Base-by-base conservation (phyloP, 2,329 filamentous ascomycete genomes). In the Stylonectria norvegica region DNA sequence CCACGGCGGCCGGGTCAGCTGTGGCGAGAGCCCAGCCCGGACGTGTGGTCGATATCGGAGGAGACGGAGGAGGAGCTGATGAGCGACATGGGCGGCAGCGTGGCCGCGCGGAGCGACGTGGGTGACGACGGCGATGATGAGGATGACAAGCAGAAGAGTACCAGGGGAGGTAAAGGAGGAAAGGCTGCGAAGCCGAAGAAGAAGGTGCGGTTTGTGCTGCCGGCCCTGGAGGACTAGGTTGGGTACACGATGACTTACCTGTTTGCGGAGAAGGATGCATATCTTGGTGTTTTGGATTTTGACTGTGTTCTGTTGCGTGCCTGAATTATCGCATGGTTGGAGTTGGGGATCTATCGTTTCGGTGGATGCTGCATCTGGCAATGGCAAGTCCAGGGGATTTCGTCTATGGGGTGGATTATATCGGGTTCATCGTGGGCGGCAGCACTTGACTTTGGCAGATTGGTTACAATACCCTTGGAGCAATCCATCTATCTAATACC, bases 1-100 rank as follows among this genome's bases (percentile, higher is more conserved):
- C 44, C n/a, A n/a, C n/a, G n/a, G n/a, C 65, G 69, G 30, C 69
- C 72, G 7, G 52, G 59, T 14, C 63, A 64, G 34, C 52, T 76
- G 2, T 80, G 76, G 76, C 65, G 75, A 25, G 71, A 77, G 60
- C 76, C 76, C 5, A 79, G 76, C 52, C 75, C 75, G 0, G 75
- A 79, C 38, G 76, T 80, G 4, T 80, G 75, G 71, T 73, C 73
- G 20, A 80, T 80, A 40, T 71, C 77, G 59, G 76, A 80, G 57
- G 75, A 79, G 62, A 71, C 72, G 1, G 75, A 78, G 60, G 73
- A 75, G 53, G 73, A 77, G 51, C 57, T 71, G 17, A 59, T 67
- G 60, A 70, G 68, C 47, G 69, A 73, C 54, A 58, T 64, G 55
- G 66, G 61, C 33, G 58, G 58, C 38, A 61, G 56, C 41, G 43